Evolutionary conservation across 306 rosid genomes (phyloP), one percentile per base, ranked within the genome.

Genomic region (Alnus rubra): DNA sequence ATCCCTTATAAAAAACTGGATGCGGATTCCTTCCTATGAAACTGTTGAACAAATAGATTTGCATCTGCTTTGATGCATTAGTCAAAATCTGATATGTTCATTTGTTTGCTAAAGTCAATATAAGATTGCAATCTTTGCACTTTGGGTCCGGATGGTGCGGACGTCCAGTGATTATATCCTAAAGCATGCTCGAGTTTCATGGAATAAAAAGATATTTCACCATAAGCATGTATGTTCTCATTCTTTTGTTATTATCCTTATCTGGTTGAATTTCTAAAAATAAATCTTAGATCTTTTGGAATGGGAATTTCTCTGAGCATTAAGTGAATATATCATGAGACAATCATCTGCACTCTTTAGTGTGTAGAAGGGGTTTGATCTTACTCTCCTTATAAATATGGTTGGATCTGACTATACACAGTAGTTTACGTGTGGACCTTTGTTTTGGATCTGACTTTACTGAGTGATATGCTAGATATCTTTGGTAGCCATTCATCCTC

Each of bases 401-500:
- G 8, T 19, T 55, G 18, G 23, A 55, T 55, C 10, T 16, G 28
- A 18, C 60, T 52, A 52, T 13, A 9, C 5, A 0, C 13, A 1
- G 13, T 4, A 55, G 28, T 6, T 16, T 55, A 5, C 30, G 0
- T 7, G 31, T 56, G 28, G 30, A 15, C 23, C 18, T 53, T 56
- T 19, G 28, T 56, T n/a, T 19, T 55, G 18, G 23, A 55, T 55
- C 10, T 16, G 28, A 18, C 60, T 52, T 56, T n/a, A 35, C 49
- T 49, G 73, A 53, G 68, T 2, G 42, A 65, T 71, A 76, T 74
- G 58, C 53, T 76, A 44, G 80, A 60, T 71, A 31, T 74, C 47
- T 67, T 78, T 76, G 6, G 60, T 30, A 76, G 64, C 11, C 78
- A 60, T 64, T 69, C 69, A 62, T 13, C 8, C 44, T 62, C n/a